Evolutionary conservation across 1,139 yeast species (phyloP), one percentile per base, ranked within the genome.

Genomic region (Suhomyces yuchorum): DNA sequence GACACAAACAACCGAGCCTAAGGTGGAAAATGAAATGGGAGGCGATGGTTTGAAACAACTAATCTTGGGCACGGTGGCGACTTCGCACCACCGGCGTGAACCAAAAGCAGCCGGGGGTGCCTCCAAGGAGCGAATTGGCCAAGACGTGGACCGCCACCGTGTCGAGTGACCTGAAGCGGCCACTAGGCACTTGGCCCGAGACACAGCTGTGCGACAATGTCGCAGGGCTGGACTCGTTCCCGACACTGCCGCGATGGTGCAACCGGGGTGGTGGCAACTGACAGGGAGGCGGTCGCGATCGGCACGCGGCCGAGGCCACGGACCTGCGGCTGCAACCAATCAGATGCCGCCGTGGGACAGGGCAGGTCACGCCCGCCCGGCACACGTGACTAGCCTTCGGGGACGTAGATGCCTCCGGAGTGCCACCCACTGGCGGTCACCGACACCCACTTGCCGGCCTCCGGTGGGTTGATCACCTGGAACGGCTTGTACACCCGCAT

Each of bases 341-440:
- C 39, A 37, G 39, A 24, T 22, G 30, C 8, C 4, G 12, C 30
- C 30, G 30, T 26, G 12, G 4, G n/a, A 8, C 11, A 12, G 8
- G 4, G 8, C 12, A 3, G 26, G 24, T 20, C 37, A 35, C 37
- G 26, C 19, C 23, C n/a, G 2, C 37, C 5, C n/a, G 8, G 37
- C 7, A 3, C 37, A 35, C 37, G 17, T 35, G 37, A 35, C 35
- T 8, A 30, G 7, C 17, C 18, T 4, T 30, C 14, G 18, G 62
- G 59, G n/a, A 67, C 60, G 44, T 56, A 68, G 15, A 72, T 62
- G 1, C 77, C 93, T 38, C 84, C 83, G 0, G 90, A 81, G 49
- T 87, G 95, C 95, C 93, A 87, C 1, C 96, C 96, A n/a, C 84
- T 81, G 11, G 90, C 87, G 1, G 87, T 76, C 42, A 84, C 75